phyloP scores from a whole-genome alignment of 1,139 yeast species.

The Geotrichum cucujoidarum region DNA sequence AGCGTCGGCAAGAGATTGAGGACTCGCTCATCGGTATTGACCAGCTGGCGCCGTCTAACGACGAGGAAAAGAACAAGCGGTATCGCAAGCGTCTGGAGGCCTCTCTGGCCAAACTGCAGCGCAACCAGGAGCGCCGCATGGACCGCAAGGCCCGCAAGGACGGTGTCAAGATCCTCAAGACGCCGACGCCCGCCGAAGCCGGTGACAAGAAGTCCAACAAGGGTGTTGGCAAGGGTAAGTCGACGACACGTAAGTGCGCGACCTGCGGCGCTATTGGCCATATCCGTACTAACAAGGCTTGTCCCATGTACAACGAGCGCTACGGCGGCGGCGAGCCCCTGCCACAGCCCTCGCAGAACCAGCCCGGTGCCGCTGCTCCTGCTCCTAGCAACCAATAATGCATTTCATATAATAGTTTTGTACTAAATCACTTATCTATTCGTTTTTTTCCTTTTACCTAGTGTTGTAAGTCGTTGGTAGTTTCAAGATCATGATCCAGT shows the following conservation, averaged over 20 bases:
- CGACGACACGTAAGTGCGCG: slow-evolving; percentile 81
- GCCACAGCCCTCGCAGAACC: slow-evolving; percentile 2
- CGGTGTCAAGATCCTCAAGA: slow-evolving; percentile 25
- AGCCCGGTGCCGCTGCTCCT: slow-evolving; percentile 11
- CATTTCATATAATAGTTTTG: no score
- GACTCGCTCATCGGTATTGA: slow-evolving; percentile 61
- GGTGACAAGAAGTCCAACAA: slow-evolving; percentile 36
- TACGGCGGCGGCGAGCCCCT: slow-evolving; percentile 26
- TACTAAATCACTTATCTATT: no score
- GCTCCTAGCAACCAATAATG: slow-evolving; percentile 16
- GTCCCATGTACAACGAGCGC: slow-evolving; percentile 70
- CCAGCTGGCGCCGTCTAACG: slow-evolving; percentile 73
- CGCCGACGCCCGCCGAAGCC: slow-evolving; percentile 30
- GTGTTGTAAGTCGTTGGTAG: no score
- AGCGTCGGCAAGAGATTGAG: slow-evolving; percentile 70
- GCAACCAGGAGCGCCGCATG: slow-evolving; percentile 60
- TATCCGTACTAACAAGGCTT: slow-evolving; percentile 79
- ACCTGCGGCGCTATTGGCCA: slow-evolving; percentile 96
- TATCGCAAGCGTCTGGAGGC: slow-evolving; percentile 72
- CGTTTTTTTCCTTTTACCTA: no score
- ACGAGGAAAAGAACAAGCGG: slow-evolving; percentile 76
- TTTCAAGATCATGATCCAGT: no score
- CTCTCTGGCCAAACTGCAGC: slow-evolving; percentile 77
- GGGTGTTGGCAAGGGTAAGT: slow-evolving; percentile 43
- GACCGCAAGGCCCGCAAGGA: slow-evolving; percentile 49